Percentiles rank a stretch among this genome's conserved stretches.
Conservation (phyloP, 2,329 filamentous ascomycete genomes). For the Penicillium sp. region DNA sequence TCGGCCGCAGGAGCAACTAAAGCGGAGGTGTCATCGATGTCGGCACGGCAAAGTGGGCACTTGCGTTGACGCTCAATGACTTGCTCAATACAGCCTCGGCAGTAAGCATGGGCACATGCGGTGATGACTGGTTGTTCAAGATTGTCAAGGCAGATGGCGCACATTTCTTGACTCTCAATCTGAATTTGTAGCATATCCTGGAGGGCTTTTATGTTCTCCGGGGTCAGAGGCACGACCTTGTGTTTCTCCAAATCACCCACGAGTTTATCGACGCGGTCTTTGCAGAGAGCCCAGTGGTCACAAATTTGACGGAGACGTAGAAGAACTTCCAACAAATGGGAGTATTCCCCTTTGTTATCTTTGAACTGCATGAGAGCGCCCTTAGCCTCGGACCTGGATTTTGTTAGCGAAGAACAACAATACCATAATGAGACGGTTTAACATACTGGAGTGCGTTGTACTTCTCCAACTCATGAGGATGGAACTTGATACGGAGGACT, state of each 20-base stretch:
- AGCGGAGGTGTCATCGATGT: conserved; percentile 56
- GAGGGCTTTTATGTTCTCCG: conserved; percentile 66
- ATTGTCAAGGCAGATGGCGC: conserved; percentile 72
- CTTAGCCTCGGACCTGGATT: conserved; percentile 62
- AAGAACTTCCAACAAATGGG: conserved; percentile 72
- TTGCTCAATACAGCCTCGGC: conserved; percentile 65
- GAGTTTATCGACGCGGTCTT: conserved; percentile 67
- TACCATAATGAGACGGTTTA: neutral
- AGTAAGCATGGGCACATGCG: conserved; percentile 77
- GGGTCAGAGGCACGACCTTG: conserved; percentile 63
- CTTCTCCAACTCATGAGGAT: conserved; percentile 67
- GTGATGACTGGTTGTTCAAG: conserved; percentile 74
- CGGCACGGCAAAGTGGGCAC: conserved; percentile 77
- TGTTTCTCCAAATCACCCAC: conserved; percentile 64
- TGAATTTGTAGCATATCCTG: conserved; percentile 71
- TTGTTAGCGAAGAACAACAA: conserved; percentile 25
- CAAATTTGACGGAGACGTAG: conserved; percentile 80
- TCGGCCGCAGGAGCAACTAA: conserved; percentile 65
- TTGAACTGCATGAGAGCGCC: conserved; percentile 63
- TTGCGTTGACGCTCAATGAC: conserved; percentile 71
- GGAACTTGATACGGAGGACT: conserved; percentile 69
- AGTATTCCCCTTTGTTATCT: conserved; percentile 54
- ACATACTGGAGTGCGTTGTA: conserved; percentile 68
- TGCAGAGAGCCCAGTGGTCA: conserved; percentile 82
- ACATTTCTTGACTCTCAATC: conserved; percentile 77